phyloP scores from a whole-genome alignment of 805 yeast species.

The Candida succiphila region DNA sequence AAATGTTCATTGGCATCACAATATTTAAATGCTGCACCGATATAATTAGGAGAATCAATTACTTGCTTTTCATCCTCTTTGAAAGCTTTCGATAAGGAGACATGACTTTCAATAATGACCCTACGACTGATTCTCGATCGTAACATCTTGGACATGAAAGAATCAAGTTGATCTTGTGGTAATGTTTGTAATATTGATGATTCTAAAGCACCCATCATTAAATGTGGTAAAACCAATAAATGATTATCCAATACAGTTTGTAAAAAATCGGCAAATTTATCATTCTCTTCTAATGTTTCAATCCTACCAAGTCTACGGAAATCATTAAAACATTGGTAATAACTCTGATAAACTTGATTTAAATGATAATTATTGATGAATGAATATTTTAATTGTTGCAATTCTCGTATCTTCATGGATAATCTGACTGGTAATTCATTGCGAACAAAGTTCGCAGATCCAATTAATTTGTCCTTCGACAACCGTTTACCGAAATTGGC shows the following conservation, averaged over 20 bases:
- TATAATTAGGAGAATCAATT: constrained; percentile 42
- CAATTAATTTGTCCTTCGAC: constrained; percentile 65
- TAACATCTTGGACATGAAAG: constrained; percentile 64
- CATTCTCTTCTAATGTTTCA: constrained; percentile 64
- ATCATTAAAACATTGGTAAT: constrained; percentile 78
- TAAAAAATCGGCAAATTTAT: constrained; percentile 55
- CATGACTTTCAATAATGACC: constrained; percentile 85
- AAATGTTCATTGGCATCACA: constrained; percentile 69
- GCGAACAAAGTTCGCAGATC: constrained; percentile 83
- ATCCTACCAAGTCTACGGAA: constrained; percentile 68
- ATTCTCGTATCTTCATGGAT: constrained; percentile 67
- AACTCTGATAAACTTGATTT: constrained; percentile 75
- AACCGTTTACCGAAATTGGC: constrained; percentile 81
- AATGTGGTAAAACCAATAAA: constrained; percentile 71
- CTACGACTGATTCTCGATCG: constrained; percentile 85
- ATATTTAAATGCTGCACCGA: constrained; percentile 74
- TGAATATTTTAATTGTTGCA: constrained; percentile 73
- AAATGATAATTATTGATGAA: constrained; percentile 81
- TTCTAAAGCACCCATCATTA: constrained; percentile 90
- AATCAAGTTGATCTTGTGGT: constrained; percentile 58
- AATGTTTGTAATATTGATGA: constrained; percentile 49
- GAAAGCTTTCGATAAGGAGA: constrained; percentile 64
- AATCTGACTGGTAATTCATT: constrained; percentile 78
- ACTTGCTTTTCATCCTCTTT: constrained; percentile 30
- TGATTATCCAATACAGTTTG: constrained; percentile 67